Percentiles rank a stretch among this genome's conserved stretches.
Conservation (phyloP, 768 basidiomycete genomes). For the Boletus subparvulus region DNA sequence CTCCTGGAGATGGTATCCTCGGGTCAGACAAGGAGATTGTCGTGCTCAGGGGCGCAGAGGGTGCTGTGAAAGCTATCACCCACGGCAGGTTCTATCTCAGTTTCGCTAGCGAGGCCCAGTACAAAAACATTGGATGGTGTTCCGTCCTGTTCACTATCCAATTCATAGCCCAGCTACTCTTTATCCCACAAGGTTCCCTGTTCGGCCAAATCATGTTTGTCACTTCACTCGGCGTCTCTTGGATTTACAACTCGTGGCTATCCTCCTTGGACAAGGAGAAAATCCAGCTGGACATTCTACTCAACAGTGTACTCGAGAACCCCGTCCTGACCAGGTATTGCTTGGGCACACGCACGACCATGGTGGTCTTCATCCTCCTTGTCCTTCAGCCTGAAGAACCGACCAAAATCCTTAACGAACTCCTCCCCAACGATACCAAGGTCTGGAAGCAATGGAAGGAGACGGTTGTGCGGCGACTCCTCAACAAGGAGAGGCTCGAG, state of each 20-base stretch:
- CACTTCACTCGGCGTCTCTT: slow-evolving; percentile 33
- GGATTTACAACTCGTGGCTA: slow-evolving; percentile 36
- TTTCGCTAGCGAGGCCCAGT: slow-evolving; percentile 28
- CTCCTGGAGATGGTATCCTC: slow-evolving; percentile 34
- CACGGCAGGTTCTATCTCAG: slow-evolving; percentile 31
- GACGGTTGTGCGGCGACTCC: slow-evolving; percentile 16
- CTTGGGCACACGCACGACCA: slow-evolving; percentile 27
- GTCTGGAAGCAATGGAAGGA: slow-evolving; percentile 23
- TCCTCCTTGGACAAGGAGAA: slow-evolving; percentile 39
- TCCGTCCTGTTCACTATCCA: slow-evolving; percentile 34
- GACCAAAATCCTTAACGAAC: slow-evolving; percentile 16
- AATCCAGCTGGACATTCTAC: slow-evolving; percentile 25
- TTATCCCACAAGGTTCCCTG: slow-evolving; percentile 32
- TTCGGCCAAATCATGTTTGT: slow-evolving; percentile 40
- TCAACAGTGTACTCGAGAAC: slow-evolving; percentile 22
- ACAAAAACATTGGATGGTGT: slow-evolving; percentile 30
- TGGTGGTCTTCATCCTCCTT: slow-evolving; percentile 26
- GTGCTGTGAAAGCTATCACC: slow-evolving; percentile 33
- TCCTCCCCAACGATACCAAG: slow-evolving; percentile 31
- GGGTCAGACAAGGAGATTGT: slow-evolving; percentile 24
- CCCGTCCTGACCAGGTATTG: slow-evolving; percentile 26
- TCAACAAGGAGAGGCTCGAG: slow-evolving; percentile 21
- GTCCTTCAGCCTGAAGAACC: slow-evolving; percentile 23
- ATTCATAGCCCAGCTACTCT: slow-evolving; percentile 36
- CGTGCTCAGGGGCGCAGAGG: slow-evolving; percentile 30